Base-by-base conservation (phyloP, 108 stramenopile species). In the Cylindrotheca fusiformis region DNA sequence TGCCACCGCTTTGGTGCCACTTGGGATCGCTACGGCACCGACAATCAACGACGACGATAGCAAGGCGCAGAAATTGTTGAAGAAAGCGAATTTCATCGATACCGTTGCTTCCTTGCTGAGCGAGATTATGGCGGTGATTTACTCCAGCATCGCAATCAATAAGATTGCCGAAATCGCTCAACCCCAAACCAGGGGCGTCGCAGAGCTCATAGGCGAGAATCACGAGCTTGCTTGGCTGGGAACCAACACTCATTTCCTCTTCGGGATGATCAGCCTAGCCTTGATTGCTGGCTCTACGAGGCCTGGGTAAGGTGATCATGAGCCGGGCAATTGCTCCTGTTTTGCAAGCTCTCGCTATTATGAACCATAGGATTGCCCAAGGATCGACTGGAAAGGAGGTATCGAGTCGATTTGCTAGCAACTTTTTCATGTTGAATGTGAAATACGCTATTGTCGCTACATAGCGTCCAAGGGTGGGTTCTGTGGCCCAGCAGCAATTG, bases 61-160 rank as follows among this genome's bases (percentile, higher is more conserved):
- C 20, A 41, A 29, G 36, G 21, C 19, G 18, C 5, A 23, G 8
- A 21, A 23, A n/a, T 45, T 54, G 18, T 23, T 55, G 54, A 65
- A 65, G 50, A 65, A 56, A 8, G 54, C 54, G 5, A 65, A 65
- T 55, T 20, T 54, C 25, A 12, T 55, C 10, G 33, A 55, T 19
- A 54, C 49, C 6, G 41, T 65, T 2, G 50, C 54, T 2, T 65
- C 64, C 6, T 24, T 65, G 32, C 31, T 65, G 54, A 65, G 54
- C 32, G 54, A 65, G 32, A 28, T 65, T 4, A 46, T 65, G 6
- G 64, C 64, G 3, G 45, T 65, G 19, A 55, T 23, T 3, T 65
- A 65, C 45, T 65, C 64, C 10, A 65, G 41, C 36, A 49, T 65
- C 31, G 64, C 64, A 21, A 55, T 65, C 54, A 65, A 65, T 23